phyloP scores from a whole-genome alignment of 1,139 yeast genomes.

The Pichia norvegensis region DNA sequence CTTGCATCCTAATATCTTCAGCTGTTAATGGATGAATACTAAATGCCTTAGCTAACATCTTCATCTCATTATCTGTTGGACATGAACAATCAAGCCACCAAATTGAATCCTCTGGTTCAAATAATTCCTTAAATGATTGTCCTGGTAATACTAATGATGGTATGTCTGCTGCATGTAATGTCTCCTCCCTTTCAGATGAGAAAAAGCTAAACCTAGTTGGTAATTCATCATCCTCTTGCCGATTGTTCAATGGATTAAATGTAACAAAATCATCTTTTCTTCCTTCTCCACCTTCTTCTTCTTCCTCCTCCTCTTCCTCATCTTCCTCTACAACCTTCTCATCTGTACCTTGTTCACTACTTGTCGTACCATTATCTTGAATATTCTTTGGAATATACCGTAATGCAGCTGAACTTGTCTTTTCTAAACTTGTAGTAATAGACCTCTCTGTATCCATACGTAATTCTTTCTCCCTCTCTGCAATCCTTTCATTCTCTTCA shows the following conservation, averaged over 20 bases:
- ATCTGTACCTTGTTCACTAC: background rate
- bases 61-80: slow-evolving; percentile 32
- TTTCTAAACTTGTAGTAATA: slow-evolving; percentile 23
- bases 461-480: slow-evolving; percentile 26
- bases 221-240: slow-evolving; percentile 20
- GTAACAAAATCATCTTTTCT: slow-evolving; percentile 9
- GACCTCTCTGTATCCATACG: slow-evolving; percentile 14
- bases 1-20: slow-evolving; percentile 79
- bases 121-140: slow-evolving; percentile 57
- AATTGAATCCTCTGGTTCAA: slow-evolving; percentile 50
- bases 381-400: slow-evolving; percentile 46
- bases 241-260: slow-evolving; percentile 11
- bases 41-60: slow-evolving; percentile 41
- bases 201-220: slow-evolving; percentile 83
- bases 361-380: slow-evolving; percentile 2
- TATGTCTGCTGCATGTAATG: slow-evolving; percentile 82
- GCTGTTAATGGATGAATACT: slow-evolving; percentile 83
- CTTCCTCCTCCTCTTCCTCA: background rate
- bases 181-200: slow-evolving; percentile 73
- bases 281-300: background rate
- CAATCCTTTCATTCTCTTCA: slow-evolving; percentile 26
- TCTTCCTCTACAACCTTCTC: background rate
- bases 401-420: slow-evolving; percentile 43
- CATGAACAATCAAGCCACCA: slow-evolving; percentile 67
- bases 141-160: slow-evolving; percentile 64